Conservation (phyloP, 2,329 filamentous ascomycete species). For the Chaetomiaceae sp. region DNA sequence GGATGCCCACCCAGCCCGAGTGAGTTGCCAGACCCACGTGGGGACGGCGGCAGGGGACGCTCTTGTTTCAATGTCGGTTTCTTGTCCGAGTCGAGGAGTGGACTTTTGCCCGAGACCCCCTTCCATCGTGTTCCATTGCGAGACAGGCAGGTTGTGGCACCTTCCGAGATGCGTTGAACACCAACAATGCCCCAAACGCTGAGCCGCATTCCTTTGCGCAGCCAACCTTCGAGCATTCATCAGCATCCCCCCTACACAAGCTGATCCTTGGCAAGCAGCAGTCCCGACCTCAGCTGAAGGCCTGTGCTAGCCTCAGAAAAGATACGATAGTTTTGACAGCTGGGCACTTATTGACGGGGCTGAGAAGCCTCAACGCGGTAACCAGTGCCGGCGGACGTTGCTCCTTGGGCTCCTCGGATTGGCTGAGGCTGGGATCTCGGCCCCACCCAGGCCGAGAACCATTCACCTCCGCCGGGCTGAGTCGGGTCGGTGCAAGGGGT, state of each 20-base stretch:
- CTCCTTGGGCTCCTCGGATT: too few species aligned
- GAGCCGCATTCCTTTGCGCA: constrained; percentile 4
- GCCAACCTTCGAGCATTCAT: background rate
- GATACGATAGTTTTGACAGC: too few species aligned
- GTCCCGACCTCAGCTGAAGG: too few species aligned
- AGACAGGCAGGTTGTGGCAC: background rate
- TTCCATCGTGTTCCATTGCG: background rate
- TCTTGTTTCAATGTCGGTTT: constrained; percentile 9
- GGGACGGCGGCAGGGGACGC: background rate
- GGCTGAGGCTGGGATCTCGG: background rate
- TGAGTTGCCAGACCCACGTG: constrained; percentile 17
- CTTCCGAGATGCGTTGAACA: background rate
- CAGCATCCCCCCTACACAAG: too few species aligned
- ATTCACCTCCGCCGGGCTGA: background rate
- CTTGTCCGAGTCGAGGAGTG: background rate
- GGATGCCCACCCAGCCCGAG: constrained; percentile 1
- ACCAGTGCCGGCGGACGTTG: too few species aligned
- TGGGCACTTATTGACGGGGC: background rate
- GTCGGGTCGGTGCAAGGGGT: background rate
- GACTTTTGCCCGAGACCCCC: background rate
- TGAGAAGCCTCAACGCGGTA: too few species aligned
- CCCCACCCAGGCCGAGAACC: constrained; percentile 8
- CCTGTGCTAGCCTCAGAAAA: too few species aligned
- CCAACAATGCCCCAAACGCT: background rate
- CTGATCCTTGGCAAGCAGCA: too few species aligned